phyloP scores from a whole-genome alignment of 495 filamentous ascomycete species.

The Penicillium mononematosum region DNA sequence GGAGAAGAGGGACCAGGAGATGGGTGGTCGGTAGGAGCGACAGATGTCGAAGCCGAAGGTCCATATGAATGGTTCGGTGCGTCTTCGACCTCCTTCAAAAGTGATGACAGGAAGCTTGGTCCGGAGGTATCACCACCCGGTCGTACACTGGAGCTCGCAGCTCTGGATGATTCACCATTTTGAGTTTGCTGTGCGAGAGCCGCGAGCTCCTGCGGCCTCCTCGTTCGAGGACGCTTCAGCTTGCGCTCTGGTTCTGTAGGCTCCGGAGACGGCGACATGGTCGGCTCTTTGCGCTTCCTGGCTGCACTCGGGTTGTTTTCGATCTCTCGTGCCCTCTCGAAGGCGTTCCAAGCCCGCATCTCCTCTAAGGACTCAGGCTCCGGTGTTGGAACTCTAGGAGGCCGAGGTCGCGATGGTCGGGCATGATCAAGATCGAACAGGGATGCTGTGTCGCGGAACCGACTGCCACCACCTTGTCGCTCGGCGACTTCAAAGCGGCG shows the following conservation, averaged over 20 bases:
- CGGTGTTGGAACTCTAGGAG: conserved; percentile 47
- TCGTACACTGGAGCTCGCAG: conserved; percentile 35
- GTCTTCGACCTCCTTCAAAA: conserved; percentile 84
- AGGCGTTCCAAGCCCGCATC: conserved; percentile 80
- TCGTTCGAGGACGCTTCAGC: conserved; percentile 79
- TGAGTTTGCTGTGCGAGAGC: conserved; percentile 44
- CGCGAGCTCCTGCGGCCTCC: conserved; percentile 51
- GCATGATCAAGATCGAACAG: conserved; percentile 49
- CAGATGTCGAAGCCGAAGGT: conserved; percentile 47
- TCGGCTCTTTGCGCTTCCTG: conserved; percentile 78
- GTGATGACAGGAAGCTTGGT: conserved; percentile 73
- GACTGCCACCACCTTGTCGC: conserved; percentile 69
- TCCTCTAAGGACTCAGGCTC: conserved; percentile 74
- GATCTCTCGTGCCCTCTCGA: conserved; percentile 77
- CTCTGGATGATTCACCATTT: conserved; percentile 47
- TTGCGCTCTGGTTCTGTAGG: conserved; percentile 67
- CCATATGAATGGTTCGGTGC: conserved; percentile 52
- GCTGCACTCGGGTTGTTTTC: conserved; percentile 51
- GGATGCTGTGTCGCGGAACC: conserved; percentile 63
- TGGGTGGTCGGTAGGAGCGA: conserved; percentile 41
- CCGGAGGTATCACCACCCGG: conserved; percentile 39
- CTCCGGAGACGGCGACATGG: conserved; percentile 65
- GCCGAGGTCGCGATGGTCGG: conserved; percentile 46
- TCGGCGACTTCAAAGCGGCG: conserved; percentile 77
- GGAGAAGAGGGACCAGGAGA: conserved; percentile 67